Base-by-base conservation (phyloP, 139 green algal genomes). In the Dunaliella primolecta region DNA sequence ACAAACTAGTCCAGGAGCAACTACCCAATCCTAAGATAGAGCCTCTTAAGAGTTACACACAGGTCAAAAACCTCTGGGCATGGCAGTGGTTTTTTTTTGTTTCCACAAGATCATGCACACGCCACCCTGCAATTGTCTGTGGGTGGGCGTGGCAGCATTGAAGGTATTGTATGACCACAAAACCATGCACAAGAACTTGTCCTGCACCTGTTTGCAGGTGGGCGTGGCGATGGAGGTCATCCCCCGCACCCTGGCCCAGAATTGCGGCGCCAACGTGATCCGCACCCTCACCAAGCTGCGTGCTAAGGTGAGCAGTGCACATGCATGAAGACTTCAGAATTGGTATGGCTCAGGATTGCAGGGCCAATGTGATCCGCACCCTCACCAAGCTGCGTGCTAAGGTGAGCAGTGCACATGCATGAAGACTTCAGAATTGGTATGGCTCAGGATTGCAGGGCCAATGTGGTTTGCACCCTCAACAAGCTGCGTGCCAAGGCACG, bases 181-280 rank as follows among this genome's bases (percentile, higher is more conserved):
- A n/a, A n/a, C n/a, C n/a, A n/a, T n/a, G n/a, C n/a, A n/a, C n/a
- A n/a, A n/a, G n/a, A n/a, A n/a, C n/a, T n/a, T n/a, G n/a, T n/a
- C n/a, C n/a, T n/a, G n/a, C n/a, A n/a, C n/a, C n/a, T n/a, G 7
- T 64, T 15, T 64, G 46, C 46, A 64, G 46, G 46, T 97, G 57
- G 89, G 93, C 2, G 76, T 84, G n/a, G 97, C 96, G 0, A 90
- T 99, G 87, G 97, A 99, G 90, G 97, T 99, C 55, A 99, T 99
- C 83, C 97, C 97, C 1, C 91, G 97, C 81, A 99, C 97, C 0
- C 94, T 99, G 30, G 91, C 96, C 0, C 94, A 99, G 84, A 99
- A 99, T 93, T 99, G 97, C 88, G 97, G 97, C 72, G 95, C 96
- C 71, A 99, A 99, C 89, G 95, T 99, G 29, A 99, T 99, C 87